These are phyloP conservation scores for Plectosphaerella sp. DNA, from an alignment of 2,329 filamentous ascomycete genomes.

Conservation along the genomic window DNA sequence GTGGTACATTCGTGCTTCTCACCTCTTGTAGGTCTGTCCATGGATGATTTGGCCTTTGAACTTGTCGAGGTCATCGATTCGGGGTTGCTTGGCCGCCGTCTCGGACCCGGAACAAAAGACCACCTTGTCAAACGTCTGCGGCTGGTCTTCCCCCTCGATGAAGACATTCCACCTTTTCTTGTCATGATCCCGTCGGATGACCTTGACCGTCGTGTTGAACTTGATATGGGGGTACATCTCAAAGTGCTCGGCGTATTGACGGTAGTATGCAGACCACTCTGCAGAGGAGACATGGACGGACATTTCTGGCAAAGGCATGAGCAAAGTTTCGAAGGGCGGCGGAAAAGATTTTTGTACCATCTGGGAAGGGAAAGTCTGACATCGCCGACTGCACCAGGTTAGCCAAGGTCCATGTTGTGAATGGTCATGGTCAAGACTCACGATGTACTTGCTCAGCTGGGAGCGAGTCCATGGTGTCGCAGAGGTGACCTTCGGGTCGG, in stretches of 20 bases:
- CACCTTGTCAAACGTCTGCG: conserved; percentile 17
- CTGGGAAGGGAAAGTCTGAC: conserved; percentile 17
- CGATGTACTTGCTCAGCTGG: conserved; percentile 19
- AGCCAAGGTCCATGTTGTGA: neutral
- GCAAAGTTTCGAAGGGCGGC: neutral
- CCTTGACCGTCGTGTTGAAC: conserved; percentile 9
- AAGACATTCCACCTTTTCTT: conserved; percentile 13
- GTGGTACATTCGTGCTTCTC: neutral
- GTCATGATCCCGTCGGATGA: conserved; percentile 9
- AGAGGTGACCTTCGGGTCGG: conserved; percentile 15
- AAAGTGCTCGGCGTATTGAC: conserved; percentile 15
- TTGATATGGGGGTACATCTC: conserved; percentile 10
- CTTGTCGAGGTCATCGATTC: conserved; percentile 12
- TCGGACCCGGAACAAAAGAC: conserved; percentile 16
- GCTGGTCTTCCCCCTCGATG: conserved; percentile 5
- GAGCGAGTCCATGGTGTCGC: conserved; percentile 12
- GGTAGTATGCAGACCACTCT: conserved; percentile 14
- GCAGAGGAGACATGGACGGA: neutral
- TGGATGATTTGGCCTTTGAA: conserved; percentile 16
- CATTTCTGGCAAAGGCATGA: neutral
- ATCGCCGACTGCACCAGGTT: conserved; percentile 12
- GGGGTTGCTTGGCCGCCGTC: conserved; percentile 8
- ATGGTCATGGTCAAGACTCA: conserved; percentile 3
- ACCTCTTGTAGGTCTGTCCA: conserved; percentile 18
- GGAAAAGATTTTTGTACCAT: conserved; percentile 6